Evolutionary conservation across 192 early-diverging fungal genomes (phyloP), one percentile per base, ranked within the genome.

Genomic region (Mortierella antarctica): DNA sequence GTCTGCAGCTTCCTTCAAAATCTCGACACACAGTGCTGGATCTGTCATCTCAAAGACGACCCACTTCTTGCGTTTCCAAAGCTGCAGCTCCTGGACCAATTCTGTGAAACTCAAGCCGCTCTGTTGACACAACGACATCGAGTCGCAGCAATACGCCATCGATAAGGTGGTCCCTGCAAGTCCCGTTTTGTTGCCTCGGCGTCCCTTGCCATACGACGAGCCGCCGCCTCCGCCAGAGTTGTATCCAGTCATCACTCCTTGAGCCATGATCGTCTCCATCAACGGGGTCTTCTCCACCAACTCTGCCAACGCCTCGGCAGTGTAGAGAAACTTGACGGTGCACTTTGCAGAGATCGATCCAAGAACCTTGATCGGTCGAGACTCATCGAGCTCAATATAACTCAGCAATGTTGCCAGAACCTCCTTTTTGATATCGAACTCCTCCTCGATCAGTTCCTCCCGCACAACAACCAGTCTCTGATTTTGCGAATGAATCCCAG

Each of bases 341-440:
- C 77, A 80, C 48, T 72, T 80, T 4, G 77, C 68, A 6, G 70
- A 72, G 10, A 80, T 63, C 5, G 77, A 80, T 1, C 77, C 77
- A 39, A 47, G n/a, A 12, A 80, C 77, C 44, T 80, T 80, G 55
- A 71, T 72, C 4, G 77, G 47, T 8, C 63, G 69, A 47, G 70
- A 71, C 7, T n/a, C 23, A 40, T 80, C 77, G 60, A 80, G 60
- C 12, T 80, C 77, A 7, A 80, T 67, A 45, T 80, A 80, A 47
- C 77, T 80, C 59, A 80, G 14, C 15, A 80, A 50, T 0, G 77
- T 80, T 12, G 77, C 77, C 21, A 80, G 40, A 13, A 80, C 77
- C 46, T 80, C 77, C 47, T 71, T 72, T 55, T 80, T 80, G 60
- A 80, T 80, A 31, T 80, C 77, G 63, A 72, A 80, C 54, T 80